Percentiles rank a stretch among this genome's conserved stretches.
These are phyloP conservation scores for Neonectria magnoliae DNA, from an alignment of 2,329 filamentous ascomycete genomes.

Conservation along the genomic window DNA sequence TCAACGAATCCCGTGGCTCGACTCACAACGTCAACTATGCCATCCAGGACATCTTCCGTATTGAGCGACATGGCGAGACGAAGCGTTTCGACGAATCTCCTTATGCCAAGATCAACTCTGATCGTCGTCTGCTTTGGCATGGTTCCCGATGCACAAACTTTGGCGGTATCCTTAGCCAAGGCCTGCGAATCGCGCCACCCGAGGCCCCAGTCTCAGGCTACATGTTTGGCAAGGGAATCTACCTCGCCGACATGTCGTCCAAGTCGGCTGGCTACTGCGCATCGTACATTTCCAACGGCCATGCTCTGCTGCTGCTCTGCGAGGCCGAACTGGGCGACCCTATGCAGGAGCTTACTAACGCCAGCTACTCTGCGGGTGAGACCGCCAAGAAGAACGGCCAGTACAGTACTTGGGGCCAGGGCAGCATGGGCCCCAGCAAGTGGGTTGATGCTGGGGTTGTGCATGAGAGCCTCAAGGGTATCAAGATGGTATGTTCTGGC, in stretches of 20 bases:
- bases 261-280: slow-evolving; percentile 86
- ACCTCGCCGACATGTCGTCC: slow-evolving; percentile 84
- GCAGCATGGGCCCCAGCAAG: slow-evolving; percentile 67
- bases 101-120: slow-evolving; percentile 64
- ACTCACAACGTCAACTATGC: slow-evolving; percentile 72
- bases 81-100: slow-evolving; percentile 71
- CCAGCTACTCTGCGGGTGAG: slow-evolving; percentile 71
- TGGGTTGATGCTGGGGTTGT: slow-evolving; percentile 82
- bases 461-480: slow-evolving; percentile 71
- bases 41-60: slow-evolving; percentile 82
- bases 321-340: slow-evolving; percentile 81
- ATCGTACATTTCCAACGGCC: slow-evolving; percentile 68
- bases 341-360: slow-evolving; percentile 69
- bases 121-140: slow-evolving; percentile 87
- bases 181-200: slow-evolving; percentile 87
- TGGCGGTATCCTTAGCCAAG: slow-evolving; percentile 86
- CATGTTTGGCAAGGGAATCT: slow-evolving; percentile 93
- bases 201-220: slow-evolving; percentile 83
- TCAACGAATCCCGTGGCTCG: slow-evolving; percentile 71
- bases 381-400: slow-evolving; percentile 68
- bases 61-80: slow-evolving; percentile 78
- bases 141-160: slow-evolving; percentile 86
- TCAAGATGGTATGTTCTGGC: slow-evolving; percentile 70
- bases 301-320: slow-evolving; percentile 81
- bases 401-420: slow-evolving; percentile 77